Conservation (phyloP, 2,329 filamentous ascomycete genomes). For the Ramularia collo-cygni region DNA sequence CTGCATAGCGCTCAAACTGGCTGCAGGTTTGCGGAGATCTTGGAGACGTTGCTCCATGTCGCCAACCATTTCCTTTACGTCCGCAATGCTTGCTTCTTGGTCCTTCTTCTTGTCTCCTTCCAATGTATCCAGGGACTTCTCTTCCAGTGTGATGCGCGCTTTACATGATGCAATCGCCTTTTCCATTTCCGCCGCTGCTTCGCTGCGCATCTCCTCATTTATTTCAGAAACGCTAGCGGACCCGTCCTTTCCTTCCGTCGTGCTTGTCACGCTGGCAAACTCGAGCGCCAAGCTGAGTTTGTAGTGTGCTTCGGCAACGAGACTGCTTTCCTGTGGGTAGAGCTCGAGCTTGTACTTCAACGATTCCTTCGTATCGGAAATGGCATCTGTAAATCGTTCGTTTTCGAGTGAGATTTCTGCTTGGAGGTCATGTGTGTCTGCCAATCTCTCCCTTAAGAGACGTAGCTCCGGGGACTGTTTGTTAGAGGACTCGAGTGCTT, state of each 20-base stretch:
- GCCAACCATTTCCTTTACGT: slow-evolving; percentile 69
- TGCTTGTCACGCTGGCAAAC: slow-evolving; percentile 70
- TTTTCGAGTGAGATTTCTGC: slow-evolving; percentile 97
- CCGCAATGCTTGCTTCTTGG: slow-evolving; percentile 54
- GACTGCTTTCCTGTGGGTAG: slow-evolving; percentile 71
- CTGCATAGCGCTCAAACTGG: slow-evolving; percentile 43
- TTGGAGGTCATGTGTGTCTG: slow-evolving; percentile 88
- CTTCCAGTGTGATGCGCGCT: slow-evolving; percentile 63
- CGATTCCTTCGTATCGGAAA: slow-evolving; percentile 71
- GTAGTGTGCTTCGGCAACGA: slow-evolving; percentile 91
- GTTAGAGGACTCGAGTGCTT: slow-evolving; percentile 41
- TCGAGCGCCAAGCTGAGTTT: slow-evolving; percentile 93
- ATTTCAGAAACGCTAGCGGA: slow-evolving; percentile 40
- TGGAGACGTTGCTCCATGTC: slow-evolving; percentile 72
- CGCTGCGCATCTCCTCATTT: slow-evolving; percentile 63
- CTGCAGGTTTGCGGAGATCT: slow-evolving; percentile 60
- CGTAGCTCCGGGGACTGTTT: slow-evolving; percentile 36
- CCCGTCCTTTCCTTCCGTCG: slow-evolving; percentile 41
- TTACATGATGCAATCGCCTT: slow-evolving; percentile 66
- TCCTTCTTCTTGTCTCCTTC: slow-evolving; percentile 57
- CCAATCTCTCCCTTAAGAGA: slow-evolving; percentile 75
- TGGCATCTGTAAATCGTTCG: slow-evolving; percentile 83
- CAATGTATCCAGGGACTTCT: slow-evolving; percentile 52
- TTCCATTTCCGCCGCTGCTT: slow-evolving; percentile 65
- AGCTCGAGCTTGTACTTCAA: slow-evolving; percentile 73